Base-by-base conservation (phyloP, 495 filamentous ascomycete species). In the Trichoderma erinaceum region DNA sequence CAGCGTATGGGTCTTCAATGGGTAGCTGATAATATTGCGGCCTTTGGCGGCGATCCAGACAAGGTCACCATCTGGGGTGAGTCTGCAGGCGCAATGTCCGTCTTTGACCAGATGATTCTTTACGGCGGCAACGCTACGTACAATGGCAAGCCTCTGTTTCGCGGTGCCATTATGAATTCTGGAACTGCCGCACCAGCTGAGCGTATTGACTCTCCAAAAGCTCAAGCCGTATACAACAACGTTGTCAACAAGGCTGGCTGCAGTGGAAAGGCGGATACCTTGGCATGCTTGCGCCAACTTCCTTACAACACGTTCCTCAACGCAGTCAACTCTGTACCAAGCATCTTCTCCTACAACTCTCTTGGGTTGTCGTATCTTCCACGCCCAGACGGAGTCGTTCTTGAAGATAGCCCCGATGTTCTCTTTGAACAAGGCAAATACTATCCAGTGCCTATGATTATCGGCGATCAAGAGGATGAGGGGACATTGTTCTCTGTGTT, bases 31-130 rank as follows among this genome's bases (percentile, higher is more conserved):
- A 90, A 91, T 71, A 89, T 91, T 64, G 82, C 76, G 46, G 83
- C 78, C 1, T 92, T 92, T 67, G 89, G 89, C 63, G 89, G 89
- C 41, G 85, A 91, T 71, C 82, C 87, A 4, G 73, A 77, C 21
- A 84, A 82, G 68, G 89, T 91, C 16, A 90, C 88, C 21, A 88
- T 91, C 66, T 90, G 88, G 85, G 90, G 89, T 50, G 87, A 91
- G 72, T 89, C 86, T 3, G 89, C 90, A 1, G 90, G 90, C 5
- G 80, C 86, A 16, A 90, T 90, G 69, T 90, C 87, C 7, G 88
- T 92, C 23, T 83, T 87, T 56, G 82, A 90, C 72, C 90, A 91
- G 68, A 88, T 89, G 83, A 76, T 83, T 4, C 76, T 91, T 23
- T 90, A 89, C 72, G 83, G 85, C 71, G 90, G 90, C 12, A 75